These are phyloP conservation scores for Fusarium marasasianum DNA, from an alignment of 2,329 filamentous ascomycete genomes.

Conservation along the genomic window DNA sequence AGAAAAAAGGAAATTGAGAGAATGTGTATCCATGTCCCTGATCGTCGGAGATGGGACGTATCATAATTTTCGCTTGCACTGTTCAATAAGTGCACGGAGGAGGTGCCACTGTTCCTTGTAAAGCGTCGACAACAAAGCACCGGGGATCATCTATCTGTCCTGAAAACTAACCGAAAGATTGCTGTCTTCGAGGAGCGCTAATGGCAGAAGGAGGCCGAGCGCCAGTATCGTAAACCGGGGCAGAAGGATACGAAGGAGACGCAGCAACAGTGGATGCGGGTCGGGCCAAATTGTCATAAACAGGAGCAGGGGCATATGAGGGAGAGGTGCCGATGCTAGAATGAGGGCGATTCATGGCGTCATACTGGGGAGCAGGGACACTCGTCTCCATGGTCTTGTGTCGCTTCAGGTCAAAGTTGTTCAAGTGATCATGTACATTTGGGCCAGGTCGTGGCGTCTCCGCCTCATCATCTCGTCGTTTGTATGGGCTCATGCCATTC, in stretches of 20 bases:
- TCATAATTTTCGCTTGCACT: slow-evolving; percentile 16
- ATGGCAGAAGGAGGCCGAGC: slow-evolving; percentile 58
- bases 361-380: slow-evolving; percentile 61
- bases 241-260: slow-evolving; percentile 43
- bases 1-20: slow-evolving; percentile 32
- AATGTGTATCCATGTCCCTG: slow-evolving; percentile 26
- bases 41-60: not conserved
- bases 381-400: slow-evolving; percentile 77
- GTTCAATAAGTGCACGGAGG: not conserved
- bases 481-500: slow-evolving; percentile 65
- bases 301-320: slow-evolving; percentile 13
- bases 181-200: slow-evolving; percentile 53
- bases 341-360: slow-evolving; percentile 59
- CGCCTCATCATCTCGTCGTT: slow-evolving; percentile 69
- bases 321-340: slow-evolving; percentile 55
- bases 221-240: slow-evolving; percentile 60
- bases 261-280: slow-evolving; percentile 22
- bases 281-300: slow-evolving; percentile 17
- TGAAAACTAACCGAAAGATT: slow-evolving; percentile 26
- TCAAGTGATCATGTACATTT: slow-evolving; percentile 50
- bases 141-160: not conserved
- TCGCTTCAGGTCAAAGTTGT: slow-evolving; percentile 75
- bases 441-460: slow-evolving; percentile 68
- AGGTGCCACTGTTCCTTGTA: slow-evolving; percentile 3
- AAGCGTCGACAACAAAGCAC: not conserved